Evolutionary conservation across 2,329 filamentous ascomycete genomes (phyloP), one percentile per base, ranked within the genome.

Genomic region (Ceratocystis smalleyi): DNA sequence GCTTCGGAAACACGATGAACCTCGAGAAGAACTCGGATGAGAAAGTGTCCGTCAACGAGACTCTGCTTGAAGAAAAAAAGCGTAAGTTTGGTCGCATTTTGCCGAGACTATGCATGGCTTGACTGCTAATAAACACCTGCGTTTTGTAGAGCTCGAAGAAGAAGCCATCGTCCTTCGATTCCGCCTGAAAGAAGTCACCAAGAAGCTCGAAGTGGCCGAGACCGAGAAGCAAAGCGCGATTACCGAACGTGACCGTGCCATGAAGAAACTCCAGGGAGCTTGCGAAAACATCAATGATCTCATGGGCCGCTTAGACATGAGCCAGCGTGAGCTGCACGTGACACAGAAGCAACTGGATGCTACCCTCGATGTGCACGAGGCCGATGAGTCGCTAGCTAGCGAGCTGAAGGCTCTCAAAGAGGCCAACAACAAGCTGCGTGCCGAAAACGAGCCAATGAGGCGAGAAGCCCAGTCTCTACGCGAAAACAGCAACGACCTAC

Each of bases 161-260:
- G 78, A 83, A 69, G 75, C 88, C 54, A 78, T 81, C 59, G 77
- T 82, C 22, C 74, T 88, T 45, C 81, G 86, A 69, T 75, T 79
- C 6, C 83, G 81, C 17, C 75, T 88, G 1, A 83, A 86, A 66
- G 79, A 84, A 68, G 78, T 81, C 45, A 83, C 84, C 64, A 81
- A 81, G 57, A 85, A 85, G 70, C 75, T 81, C 27, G 82, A 79
- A 67, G 77, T 83, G n/a, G 77, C 80, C 43, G 83, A 87, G 61
- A 83, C 84, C 62, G 80, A 84, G 67, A 83, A 81, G 66, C 81
- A 85, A 67, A 80, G 83, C 2, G 74, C 87, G 51, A 77, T 78
- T 2, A 78, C 81, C 35, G 86, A 89, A 72, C 80, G 84, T 35
- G 85, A 88, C 68, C 82, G 83, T 59, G 80, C 86, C 45, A 77